phyloP scores from a whole-genome alignment of 1,284 basidiomycete species.

The Phellinidium pouzarii region DNA sequence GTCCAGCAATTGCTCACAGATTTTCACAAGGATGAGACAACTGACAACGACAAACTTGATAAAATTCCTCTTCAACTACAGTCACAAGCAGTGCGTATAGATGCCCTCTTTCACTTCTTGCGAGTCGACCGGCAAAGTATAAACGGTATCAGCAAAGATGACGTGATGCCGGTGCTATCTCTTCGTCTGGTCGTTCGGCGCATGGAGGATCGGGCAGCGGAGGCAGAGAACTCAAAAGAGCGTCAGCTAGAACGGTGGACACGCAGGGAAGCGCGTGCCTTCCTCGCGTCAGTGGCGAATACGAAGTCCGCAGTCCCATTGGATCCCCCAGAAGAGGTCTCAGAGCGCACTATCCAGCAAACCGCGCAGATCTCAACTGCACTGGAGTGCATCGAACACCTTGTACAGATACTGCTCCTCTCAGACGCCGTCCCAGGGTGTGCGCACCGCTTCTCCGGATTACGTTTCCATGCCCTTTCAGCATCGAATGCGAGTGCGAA shows the following conservation, averaged over 20 bases:
- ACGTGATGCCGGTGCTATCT: constrained; percentile 44
- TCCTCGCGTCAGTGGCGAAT: constrained; percentile 46
- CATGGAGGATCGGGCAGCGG: constrained; percentile 43
- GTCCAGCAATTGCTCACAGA: constrained; percentile 27
- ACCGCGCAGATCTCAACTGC: constrained; percentile 60
- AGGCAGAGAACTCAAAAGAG: constrained; percentile 40
- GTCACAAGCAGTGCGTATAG: constrained; percentile 46
- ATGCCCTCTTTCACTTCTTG: constrained; percentile 50
- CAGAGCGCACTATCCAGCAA: constrained; percentile 64
- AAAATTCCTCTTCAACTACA: constrained; percentile 35
- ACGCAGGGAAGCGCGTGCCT: constrained; percentile 52
- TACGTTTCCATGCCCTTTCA: constrained; percentile 46
- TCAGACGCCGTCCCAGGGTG: constrained; percentile 38
- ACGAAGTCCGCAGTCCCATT: constrained; percentile 20
- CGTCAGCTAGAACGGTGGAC: constrained; percentile 66
- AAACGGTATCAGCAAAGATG: constrained; percentile 36
- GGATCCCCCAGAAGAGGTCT: constrained; percentile 21
- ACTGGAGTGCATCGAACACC: constrained; percentile 49
- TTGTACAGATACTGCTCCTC: constrained; percentile 56
- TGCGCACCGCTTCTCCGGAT: constrained; percentile 49
- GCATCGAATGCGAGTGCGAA: constrained; percentile 20
- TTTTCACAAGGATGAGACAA: constrained; percentile 4
- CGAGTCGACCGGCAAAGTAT: constrained; percentile 49
- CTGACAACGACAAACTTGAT: constrained; percentile 26
- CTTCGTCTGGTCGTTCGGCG: constrained; percentile 54